Evolutionary conservation across 78 protist species (phyloP).

Genomic region (Dictyostelium discoideum): DNA sequence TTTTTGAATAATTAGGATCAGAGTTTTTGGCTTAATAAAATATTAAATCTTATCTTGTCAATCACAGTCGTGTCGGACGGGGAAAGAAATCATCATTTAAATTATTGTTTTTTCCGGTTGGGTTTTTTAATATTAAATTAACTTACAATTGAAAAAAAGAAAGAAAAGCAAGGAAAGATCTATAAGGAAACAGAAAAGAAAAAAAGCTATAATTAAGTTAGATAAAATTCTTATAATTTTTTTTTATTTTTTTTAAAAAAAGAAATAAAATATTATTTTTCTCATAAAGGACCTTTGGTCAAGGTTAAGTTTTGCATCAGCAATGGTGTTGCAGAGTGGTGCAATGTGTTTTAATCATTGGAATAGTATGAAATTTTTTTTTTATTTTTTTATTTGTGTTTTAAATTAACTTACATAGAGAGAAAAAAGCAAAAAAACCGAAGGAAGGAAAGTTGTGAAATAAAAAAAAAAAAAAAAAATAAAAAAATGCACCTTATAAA

Average conservation of each 20-base stretch:
- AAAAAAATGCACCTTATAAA: background rate
- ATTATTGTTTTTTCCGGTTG: background rate
- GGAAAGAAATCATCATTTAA: conserved; percentile 27
- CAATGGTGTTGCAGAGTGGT: conserved; percentile 23
- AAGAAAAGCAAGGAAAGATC: background rate
- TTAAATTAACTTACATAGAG: background rate
- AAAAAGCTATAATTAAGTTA: background rate
- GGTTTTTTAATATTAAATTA: background rate
- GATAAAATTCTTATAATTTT: background rate
- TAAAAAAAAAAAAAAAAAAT: background rate
- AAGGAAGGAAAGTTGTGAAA: background rate
- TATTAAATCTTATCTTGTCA: background rate
- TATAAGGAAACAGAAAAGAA: background rate
- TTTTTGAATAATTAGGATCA: background rate
- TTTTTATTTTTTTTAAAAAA: background rate
- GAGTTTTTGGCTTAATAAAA: conserved; percentile 10
- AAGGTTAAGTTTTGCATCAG: conserved; percentile 7
- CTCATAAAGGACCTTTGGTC: conserved; percentile 8
- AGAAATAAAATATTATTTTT: background rate
- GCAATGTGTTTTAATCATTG: conserved; percentile 25
- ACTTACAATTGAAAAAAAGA: background rate
- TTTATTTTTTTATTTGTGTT: background rate
- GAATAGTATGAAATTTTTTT: background rate
- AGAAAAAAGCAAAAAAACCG: background rate
- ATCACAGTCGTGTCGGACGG: conserved; percentile 12